Percentiles rank a stretch among this genome's conserved stretches.
phyloP scores from a whole-genome alignment of 1,284 basidiomycete genomes.

The Ustilago loliicola region DNA sequence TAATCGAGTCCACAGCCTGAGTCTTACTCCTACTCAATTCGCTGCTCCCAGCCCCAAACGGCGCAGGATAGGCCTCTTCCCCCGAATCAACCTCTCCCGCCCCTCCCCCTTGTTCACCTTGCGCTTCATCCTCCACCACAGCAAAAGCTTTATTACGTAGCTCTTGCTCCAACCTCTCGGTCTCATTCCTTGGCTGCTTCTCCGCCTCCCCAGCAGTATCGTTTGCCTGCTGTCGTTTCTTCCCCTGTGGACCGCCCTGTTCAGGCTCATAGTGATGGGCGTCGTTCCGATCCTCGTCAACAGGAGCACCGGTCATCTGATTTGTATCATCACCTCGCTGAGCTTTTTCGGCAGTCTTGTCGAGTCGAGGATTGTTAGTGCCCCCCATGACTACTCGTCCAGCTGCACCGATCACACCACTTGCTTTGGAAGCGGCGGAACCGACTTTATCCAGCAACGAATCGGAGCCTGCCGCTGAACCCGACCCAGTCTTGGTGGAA shows the following conservation, averaged over 20 bases:
- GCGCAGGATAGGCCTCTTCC: constrained; percentile 57
- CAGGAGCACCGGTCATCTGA: constrained; percentile 21
- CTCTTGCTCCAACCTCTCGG: constrained; percentile 37
- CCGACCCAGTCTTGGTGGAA: constrained; percentile 42
- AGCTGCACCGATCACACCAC: constrained; percentile 77
- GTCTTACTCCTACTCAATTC: constrained; percentile 26
- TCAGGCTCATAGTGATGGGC: constrained; percentile 36
- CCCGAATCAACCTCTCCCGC: constrained; percentile 20
- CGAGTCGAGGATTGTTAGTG: constrained; percentile 37
- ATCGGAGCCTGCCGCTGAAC: constrained; percentile 36
- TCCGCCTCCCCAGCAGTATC: not conserved
- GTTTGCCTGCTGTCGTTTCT: constrained; percentile 38
- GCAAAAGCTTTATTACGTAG: constrained; percentile 25
- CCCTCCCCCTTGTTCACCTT: constrained; percentile 17
- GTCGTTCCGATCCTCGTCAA: constrained; percentile 21
- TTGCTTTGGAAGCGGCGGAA: constrained; percentile 74
- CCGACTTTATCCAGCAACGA: constrained; percentile 45
- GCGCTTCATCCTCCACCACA: constrained; percentile 31
- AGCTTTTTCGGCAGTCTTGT: constrained; percentile 39
- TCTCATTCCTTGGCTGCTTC: constrained; percentile 24
- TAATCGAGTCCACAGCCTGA: constrained; percentile 30
- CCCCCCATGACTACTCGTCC: constrained; percentile 45
- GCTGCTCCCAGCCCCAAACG: constrained; percentile 37
- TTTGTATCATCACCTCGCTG: constrained; percentile 29
- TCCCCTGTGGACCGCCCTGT: constrained; percentile 30